Percentiles rank a stretch among this genome's conserved stretches.
Conservation (phyloP, 257 asterid genomes). For the Solanum lycopersicoides region DNA sequence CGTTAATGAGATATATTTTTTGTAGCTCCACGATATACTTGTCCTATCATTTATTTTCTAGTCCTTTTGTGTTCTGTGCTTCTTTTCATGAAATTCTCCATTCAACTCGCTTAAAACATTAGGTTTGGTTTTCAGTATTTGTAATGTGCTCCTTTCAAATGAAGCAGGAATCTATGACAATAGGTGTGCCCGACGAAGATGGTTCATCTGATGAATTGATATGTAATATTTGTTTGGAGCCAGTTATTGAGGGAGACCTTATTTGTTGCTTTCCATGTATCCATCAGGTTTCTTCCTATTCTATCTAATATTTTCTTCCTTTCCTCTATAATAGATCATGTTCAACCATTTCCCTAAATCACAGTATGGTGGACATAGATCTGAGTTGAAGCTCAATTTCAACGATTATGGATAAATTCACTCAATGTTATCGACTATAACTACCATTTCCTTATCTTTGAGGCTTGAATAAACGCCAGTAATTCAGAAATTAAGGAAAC, state of each 20-base stretch:
- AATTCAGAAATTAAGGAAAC: background rate
- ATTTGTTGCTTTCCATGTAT: background rate
- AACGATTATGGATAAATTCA: background rate
- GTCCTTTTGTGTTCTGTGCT: background rate
- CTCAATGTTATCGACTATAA: background rate
- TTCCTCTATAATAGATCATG: background rate
- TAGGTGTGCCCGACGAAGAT: background rate
- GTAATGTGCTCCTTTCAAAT: background rate
- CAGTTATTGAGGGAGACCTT: background rate
- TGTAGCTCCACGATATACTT: background rate
- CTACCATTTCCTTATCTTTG: background rate
- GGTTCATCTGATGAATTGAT: background rate
- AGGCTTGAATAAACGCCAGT: background rate
- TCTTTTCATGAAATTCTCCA: background rate
- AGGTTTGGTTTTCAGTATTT: background rate
- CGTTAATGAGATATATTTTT: background rate
- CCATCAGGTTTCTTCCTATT: constrained; percentile 1
- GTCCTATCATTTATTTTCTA: background rate
- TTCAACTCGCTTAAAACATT: background rate
- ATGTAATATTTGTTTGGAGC: constrained; percentile 1
- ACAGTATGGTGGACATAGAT: background rate
- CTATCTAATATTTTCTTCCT: background rate
- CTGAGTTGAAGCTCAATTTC: background rate
- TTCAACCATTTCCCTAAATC: background rate
- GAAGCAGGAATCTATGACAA: background rate